These are phyloP conservation scores for Diospyros lotus DNA, from an alignment of 148 eudicot species.

Conservation along the genomic window DNA sequence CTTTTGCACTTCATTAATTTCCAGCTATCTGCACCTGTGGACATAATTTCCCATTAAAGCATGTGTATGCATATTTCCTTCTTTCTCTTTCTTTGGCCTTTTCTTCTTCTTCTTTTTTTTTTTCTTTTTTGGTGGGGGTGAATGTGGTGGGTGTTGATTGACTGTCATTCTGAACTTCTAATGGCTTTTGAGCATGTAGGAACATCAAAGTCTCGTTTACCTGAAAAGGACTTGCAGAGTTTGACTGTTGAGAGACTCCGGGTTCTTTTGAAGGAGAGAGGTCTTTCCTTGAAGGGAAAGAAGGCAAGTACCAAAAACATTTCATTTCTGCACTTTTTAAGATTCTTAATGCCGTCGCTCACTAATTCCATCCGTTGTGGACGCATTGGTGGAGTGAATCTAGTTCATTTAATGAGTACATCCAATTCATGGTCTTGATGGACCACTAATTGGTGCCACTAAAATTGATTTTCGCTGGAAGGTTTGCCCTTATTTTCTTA, in stretches of 20 bases:
- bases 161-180: constrained; percentile 7
- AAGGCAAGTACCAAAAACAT: constrained; percentile 51
- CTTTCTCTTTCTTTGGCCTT: background rate
- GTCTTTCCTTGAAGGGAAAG: constrained; percentile 65
- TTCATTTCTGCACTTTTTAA: background rate
- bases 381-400: background rate
- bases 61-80: background rate
- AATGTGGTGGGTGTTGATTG: background rate
- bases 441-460: background rate
- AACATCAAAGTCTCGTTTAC: constrained; percentile 39
- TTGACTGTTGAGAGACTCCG: constrained; percentile 84
- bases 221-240: constrained; percentile 43
- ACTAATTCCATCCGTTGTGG: background rate
- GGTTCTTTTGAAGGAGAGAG: constrained; percentile 70
- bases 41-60: background rate
- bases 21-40: background rate
- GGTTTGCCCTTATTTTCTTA: background rate
- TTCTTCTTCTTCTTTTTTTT: background rate
- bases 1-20: background rate
- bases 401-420: background rate
- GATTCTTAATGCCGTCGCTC: background rate
- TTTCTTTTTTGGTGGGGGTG: background rate
- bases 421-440: background rate
- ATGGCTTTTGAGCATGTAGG: constrained; percentile 33
- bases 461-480: background rate